Percentiles rank a stretch among this genome's conserved stretches.
Evolutionary conservation across 1,139 yeast species (phyloP).

Genomic region (Kazachstania sp.): DNA sequence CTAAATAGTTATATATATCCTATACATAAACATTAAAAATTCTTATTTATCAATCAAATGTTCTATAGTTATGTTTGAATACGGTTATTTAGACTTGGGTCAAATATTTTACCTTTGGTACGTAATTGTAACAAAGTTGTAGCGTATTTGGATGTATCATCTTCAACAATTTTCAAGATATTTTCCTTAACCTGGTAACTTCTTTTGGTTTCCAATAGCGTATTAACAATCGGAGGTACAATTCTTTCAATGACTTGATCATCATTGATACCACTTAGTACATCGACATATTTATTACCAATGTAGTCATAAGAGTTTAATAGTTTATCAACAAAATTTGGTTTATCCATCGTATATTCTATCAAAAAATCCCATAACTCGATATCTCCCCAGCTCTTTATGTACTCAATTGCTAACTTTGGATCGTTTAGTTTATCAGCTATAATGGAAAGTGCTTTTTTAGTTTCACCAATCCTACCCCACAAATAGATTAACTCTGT

Average conservation of each 20-base stretch:
- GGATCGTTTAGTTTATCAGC: conserved; percentile 74
- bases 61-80: no score
- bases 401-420: conserved; percentile 71
- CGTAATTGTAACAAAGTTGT: conserved; percentile 33
- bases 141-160: conserved; percentile 46
- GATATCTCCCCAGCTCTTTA: conserved; percentile 55
- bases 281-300: conserved; percentile 56
- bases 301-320: conserved; percentile 60
- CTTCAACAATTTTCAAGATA: conserved; percentile 53
- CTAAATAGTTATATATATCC: no score
- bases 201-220: conserved; percentile 58
- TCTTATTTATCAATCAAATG: no score
- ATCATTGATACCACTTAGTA: conserved; percentile 56
- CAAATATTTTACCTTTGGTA: conserved; percentile 40
- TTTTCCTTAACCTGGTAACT: conserved; percentile 50
- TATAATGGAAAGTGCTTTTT: conserved; percentile 65
- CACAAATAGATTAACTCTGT: conserved; percentile 74
- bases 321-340: conserved; percentile 65
- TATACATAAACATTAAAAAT: no score
- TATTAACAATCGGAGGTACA: conserved; percentile 50
- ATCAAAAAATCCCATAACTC: conserved; percentile 76
- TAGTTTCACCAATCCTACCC: conserved; percentile 76
- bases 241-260: conserved; percentile 59
- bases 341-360: conserved; percentile 61
- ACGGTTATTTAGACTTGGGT: conserved; percentile 8